Base-by-base conservation (phyloP, 2,329 filamentous ascomycete genomes). In the Arthroderma sp. region DNA sequence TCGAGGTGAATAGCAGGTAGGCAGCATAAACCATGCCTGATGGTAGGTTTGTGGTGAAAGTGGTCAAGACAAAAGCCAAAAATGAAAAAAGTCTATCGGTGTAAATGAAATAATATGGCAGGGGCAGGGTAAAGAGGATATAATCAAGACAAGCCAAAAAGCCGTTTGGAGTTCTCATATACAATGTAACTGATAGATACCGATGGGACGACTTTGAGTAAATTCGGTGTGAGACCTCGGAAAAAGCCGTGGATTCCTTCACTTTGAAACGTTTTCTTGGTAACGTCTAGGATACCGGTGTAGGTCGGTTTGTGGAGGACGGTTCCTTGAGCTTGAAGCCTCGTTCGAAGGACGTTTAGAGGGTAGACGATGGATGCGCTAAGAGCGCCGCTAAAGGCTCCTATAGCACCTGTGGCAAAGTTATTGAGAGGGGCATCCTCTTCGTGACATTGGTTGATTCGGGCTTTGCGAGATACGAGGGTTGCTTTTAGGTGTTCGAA, bases 321-420 rank as follows among this genome's bases (percentile, higher is more conserved):
- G 0, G 91, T 96, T 44, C 91, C 91, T 65, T 96, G 91, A 7
- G 86, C 93, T 66, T 98, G 91, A 50, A 96, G 68, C 53, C 89
- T 75, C 3, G 91, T 98, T 47, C 91, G 80, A 22, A 98, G 76
- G 41, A 98, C 78, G 59, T 98, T 98, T 53, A 98, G 71, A 0
- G 91, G 91, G 58, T 98, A 98, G 32, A 98, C 91, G 8, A 89
- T 77, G n/a, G 82, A 85, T 3, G 91, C 91, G 50, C 91, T 88
- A 48, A 95, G 81, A 1, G 89, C 89, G 36, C 91, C 91, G 37
- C 86, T 94, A 40, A 86, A 81, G 4, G 88, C 91, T 40, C 91
- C 91, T 57, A 96, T 93, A 36, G 84, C 76, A 40, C 86, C 91
- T 4, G 89, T 91, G 30, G 80, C 76, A 54, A 95, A 79, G 51